Evolutionary conservation across 1,139 yeast species (phyloP).

Genomic region (Sugiyamaella castrensis): DNA sequence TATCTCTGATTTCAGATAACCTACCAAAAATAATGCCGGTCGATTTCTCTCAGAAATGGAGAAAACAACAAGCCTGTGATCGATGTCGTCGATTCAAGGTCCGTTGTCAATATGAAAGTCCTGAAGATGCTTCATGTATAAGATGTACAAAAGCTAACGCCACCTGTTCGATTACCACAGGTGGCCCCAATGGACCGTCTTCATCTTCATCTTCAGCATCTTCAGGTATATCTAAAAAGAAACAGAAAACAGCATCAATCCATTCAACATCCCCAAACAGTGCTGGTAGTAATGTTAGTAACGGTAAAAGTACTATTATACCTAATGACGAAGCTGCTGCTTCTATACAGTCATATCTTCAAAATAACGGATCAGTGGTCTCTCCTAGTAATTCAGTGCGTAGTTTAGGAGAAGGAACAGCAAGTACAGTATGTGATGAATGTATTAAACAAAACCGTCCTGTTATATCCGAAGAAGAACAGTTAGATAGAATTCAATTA

Average conservation of each 20-base stretch:
- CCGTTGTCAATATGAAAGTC: slow-evolving; percentile 53
- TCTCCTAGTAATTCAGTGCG: neutral
- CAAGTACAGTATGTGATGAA: neutral
- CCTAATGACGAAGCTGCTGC: slow-evolving; percentile 1
- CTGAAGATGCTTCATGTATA: slow-evolving; percentile 44
- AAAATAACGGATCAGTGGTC: no score
- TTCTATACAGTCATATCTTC: neutral
- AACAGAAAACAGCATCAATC: slow-evolving; percentile 17
- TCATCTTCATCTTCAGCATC: neutral
- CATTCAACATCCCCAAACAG: neutral
- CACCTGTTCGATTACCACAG: slow-evolving; percentile 40
- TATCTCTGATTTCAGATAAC: neutral
- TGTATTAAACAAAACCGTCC: slow-evolving; percentile 9
- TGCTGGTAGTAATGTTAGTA: neutral
- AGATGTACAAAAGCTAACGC: slow-evolving; percentile 48
- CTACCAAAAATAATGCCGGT: neutral
- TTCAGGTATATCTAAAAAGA: slow-evolving; percentile 20
- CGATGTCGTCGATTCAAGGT: slow-evolving; percentile 55
- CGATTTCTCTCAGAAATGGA: slow-evolving; percentile 34
- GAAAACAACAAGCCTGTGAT: slow-evolving; percentile 54
- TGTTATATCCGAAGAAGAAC: slow-evolving; percentile 4
- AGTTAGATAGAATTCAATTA: slow-evolving; percentile 1
- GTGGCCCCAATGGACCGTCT: slow-evolving; percentile 31
- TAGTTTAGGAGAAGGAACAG: neutral
- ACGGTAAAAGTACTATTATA: neutral